Evolutionary conservation across 2,329 filamentous ascomycete genomes (phyloP), one percentile per base, ranked within the genome.

Genomic region (Sclerotinia nivalis): DNA sequence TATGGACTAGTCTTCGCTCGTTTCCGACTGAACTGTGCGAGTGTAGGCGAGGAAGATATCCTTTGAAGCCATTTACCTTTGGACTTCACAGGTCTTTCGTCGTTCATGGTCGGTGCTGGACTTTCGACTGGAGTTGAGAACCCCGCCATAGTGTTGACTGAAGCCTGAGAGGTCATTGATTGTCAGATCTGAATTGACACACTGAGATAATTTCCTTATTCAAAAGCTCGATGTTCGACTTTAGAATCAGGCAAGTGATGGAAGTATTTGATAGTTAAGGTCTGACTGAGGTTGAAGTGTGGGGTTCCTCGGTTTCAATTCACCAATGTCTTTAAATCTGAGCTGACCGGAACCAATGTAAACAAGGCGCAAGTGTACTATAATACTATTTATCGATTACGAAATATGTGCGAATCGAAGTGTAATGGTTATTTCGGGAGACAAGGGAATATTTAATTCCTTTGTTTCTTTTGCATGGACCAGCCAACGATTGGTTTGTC

Each of bases 1-100:
- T 79, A 78, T 71, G 77, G 77, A 73, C 73, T 77, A 68, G 75
- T 79, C 3, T 69, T 70, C 31, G 77, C 75, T 70, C 77, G 69
- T 69, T 69, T 78, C 25, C 76, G 72, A 66, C 76, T 70, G 2
- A 78, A 66, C 61, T 77, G 75, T 61, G 72, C 73, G 18, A 79
- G 73, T 64, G 78, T 77, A 31, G 77, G 77, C 1, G 78, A 79
- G 5, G 79, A 79, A 5, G 78, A 79, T 43, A 79, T 78, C 59
- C 78, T 76, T 68, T 79, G 76, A 2, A 80, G 72, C 34, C 74
- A 72, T 59, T 72, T 40, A 76, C 78, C 71, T 78, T 79, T 60
- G 74, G 70, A 68, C 76, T 79, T 73, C 10, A 75, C 73, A 54
- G 74, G 72, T 37, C 54, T 66, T 67, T 56, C 69, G 18, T 52